Evolutionary conservation across 495 filamentous ascomycete species (phyloP), one percentile per base, ranked within the genome.

Genomic region (Podospora bellae-mahoneyi): DNA sequence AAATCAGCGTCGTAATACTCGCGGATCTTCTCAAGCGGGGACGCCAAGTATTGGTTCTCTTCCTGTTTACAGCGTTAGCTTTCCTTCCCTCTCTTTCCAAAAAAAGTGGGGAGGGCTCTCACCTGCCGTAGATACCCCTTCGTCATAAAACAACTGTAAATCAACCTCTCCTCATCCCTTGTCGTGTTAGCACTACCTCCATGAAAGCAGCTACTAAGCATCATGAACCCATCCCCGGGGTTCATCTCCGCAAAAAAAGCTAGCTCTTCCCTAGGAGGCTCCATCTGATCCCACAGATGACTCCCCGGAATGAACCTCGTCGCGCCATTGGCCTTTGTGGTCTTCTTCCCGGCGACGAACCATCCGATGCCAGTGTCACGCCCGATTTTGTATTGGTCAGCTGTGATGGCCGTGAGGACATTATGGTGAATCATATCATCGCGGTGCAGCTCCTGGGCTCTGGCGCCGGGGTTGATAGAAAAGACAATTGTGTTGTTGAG

Each of bases 291-390:
- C 79, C 79, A 79, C 0, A 81, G 71, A 69, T 83, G 79, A 56
- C 68, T 73, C 10, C 76, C 69, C 9, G 78, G 79, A 60, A 81
- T 77, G 68, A 80, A 78, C 19, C 74, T 68, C 5, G 79, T 81
- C 27, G 75, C 79, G 10, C 79, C 80, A 61, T 81, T 83, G n/a
- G 70, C 71, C 48, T 72, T 76, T 4, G 75, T 78, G 2, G 70
- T 70, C 39, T 69, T 74, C 26, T 70, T 76, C 0, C 72, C 79
- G 10, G 77, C 79, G 5, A 81, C 72, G 34, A 82, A 66, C n/a
- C 57, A 66, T 6, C 64, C 56, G 27, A 66, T 66, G 1, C 54
- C 53, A 6, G 19, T 39, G 28, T 66, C 64, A 3, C 64, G 64
- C 9, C 64, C 64, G 19, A 66, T 30, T 18, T 66, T 48, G 19